These are phyloP conservation scores for Auricularia sp. DNA, from an alignment of 768 basidiomycete species.

Conservation along the genomic window DNA sequence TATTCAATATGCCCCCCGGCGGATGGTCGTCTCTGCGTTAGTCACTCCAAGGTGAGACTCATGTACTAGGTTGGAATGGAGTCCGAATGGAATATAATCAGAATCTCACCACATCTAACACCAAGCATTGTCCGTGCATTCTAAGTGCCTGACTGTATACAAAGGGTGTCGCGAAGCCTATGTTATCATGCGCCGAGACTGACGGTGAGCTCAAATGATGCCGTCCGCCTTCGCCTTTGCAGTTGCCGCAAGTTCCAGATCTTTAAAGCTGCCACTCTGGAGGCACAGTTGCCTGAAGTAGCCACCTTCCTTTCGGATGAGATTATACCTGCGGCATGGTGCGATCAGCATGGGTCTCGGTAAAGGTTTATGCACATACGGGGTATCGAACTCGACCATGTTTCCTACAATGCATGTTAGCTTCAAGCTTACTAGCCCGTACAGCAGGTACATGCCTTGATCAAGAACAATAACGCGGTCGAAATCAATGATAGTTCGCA, in stretches of 20 bases:
- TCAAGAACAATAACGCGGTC: conserved; percentile 20
- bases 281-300: conserved; percentile 54
- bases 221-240: neutral
- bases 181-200: no score
- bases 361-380: neutral
- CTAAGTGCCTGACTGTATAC: neutral
- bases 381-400: conserved; percentile 15
- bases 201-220: no score
- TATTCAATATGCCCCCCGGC: neutral
- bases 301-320: conserved; percentile 6
- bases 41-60: neutral
- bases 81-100: neutral
- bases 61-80: neutral
- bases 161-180: no score
- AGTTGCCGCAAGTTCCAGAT: conserved; percentile 38
- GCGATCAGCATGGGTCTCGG: neutral
- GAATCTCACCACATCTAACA: neutral
- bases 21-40: neutral
- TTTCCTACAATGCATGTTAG: conserved; percentile 21
- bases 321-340: conserved; percentile 25
- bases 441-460: conserved; percentile 1
- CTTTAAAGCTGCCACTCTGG: conserved; percentile 55
- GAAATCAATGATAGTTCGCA: conserved; percentile 17
- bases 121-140: no score
- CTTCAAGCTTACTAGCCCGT: neutral